A percentile compares a stretch with the other conserved stretches of the same genome.
phyloP scores from a whole-genome alignment of 176 grass and related monocot genomes.

The Canna indica region DNA sequence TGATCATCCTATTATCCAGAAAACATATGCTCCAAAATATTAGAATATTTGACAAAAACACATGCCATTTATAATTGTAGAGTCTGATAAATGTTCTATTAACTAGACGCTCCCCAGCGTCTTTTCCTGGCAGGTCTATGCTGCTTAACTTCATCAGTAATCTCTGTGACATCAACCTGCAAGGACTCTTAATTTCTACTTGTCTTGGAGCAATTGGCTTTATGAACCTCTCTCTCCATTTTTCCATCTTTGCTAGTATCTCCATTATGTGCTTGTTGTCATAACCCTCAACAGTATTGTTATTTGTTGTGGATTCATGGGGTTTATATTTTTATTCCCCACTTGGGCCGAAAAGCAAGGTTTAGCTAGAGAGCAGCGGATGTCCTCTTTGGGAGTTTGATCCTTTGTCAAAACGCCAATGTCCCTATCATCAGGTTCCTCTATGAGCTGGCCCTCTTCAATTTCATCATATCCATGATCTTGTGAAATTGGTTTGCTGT shows the following conservation, averaged over 20 bases:
- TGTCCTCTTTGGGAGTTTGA: slow-evolving; percentile 21
- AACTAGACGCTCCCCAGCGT: slow-evolving; percentile 36
- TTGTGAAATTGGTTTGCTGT: slow-evolving; percentile 4
- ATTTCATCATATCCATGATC: slow-evolving; percentile 37
- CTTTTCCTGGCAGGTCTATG: slow-evolving; percentile 71
- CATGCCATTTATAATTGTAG: background rate
- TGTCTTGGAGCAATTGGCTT: slow-evolving; percentile 28
- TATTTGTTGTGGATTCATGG: slow-evolving; percentile 23
- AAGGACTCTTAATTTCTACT: slow-evolving; percentile 17
- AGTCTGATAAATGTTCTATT: background rate
- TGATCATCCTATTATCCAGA: too few relatives aligned
- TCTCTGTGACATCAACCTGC: slow-evolving; percentile 8
- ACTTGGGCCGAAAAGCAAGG: slow-evolving; percentile 13
- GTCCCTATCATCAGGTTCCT: slow-evolving; percentile 22
- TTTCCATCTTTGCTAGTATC: slow-evolving; percentile 72
- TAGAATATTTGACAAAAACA: too few relatives aligned
- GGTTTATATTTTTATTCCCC: background rate
- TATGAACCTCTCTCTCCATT: slow-evolving; percentile 78
- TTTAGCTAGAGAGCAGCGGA: slow-evolving; percentile 32
- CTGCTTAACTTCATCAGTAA: slow-evolving; percentile 34
- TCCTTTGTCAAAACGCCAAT: slow-evolving; percentile 23
- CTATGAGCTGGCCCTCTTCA: slow-evolving; percentile 59
- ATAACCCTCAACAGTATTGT: slow-evolving; percentile 20
- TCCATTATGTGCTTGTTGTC: slow-evolving; percentile 40
- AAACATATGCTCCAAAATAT: too few relatives aligned